phyloP scores from a whole-genome alignment of 2,329 filamentous ascomycete genomes.

The Cladobotryum protrusum region DNA sequence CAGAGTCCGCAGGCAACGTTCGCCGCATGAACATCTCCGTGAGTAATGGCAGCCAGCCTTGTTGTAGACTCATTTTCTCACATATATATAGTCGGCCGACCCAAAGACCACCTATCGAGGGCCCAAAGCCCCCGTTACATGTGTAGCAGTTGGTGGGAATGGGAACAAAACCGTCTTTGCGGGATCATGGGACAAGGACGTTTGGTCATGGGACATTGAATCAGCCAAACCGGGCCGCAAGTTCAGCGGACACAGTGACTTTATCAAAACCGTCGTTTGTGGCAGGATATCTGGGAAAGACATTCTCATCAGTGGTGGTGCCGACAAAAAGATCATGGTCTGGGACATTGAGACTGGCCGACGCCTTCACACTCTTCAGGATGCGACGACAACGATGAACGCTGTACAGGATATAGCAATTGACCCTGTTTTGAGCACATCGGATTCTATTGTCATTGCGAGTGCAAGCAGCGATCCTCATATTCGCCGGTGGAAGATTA shows the following conservation, averaged over 20 bases:
- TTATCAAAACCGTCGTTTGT: slow-evolving; percentile 75
- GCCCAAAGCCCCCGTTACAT: slow-evolving; percentile 73
- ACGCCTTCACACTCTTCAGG: slow-evolving; percentile 70
- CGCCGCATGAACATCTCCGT: slow-evolving; percentile 71
- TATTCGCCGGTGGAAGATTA: slow-evolving; percentile 71
- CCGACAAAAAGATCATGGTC: slow-evolving; percentile 74
- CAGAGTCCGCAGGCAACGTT: slow-evolving; percentile 79
- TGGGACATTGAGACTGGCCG: slow-evolving; percentile 69
- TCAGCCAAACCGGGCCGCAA: slow-evolving; percentile 49
- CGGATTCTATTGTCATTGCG: slow-evolving; percentile 53
- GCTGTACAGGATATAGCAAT: slow-evolving; percentile 74
- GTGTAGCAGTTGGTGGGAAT: slow-evolving; percentile 59
- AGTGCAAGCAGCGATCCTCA: slow-evolving; percentile 76
- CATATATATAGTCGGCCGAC: slow-evolving; percentile 24
- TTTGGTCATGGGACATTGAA: slow-evolving; percentile 76
- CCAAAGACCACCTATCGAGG: slow-evolving; percentile 54
- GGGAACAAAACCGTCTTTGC: slow-evolving; percentile 63
- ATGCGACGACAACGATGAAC: slow-evolving; percentile 62
- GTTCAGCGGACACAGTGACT: slow-evolving; percentile 77
- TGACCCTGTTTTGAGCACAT: slow-evolving; percentile 56
- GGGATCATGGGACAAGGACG: slow-evolving; percentile 88
- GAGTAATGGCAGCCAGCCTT: slow-evolving; percentile 17
- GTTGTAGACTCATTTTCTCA: not conserved
- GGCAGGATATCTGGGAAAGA: slow-evolving; percentile 55
- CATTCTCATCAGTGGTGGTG: slow-evolving; percentile 65